Evolutionary conservation across 768 basidiomycete species (phyloP), one percentile per base, ranked within the genome.

Genomic region (Tephrocybe sp.): DNA sequence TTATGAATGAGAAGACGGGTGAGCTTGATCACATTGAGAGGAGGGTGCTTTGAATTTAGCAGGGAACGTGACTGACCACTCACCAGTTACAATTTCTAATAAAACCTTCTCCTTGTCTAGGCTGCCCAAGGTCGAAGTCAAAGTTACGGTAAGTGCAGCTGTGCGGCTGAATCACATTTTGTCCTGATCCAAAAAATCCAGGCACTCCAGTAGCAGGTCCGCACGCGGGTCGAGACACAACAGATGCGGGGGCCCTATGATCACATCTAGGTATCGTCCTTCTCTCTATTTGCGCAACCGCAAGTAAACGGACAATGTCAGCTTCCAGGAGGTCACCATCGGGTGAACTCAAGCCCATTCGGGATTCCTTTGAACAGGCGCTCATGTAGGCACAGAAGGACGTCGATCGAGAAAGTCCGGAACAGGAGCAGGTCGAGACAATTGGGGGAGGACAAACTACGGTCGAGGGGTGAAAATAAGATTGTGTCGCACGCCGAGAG

Each of bases 191-290:
- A n/a, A n/a, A n/a, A n/a, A 4, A 36, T 42, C 4, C n/a, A 53
- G 52, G 31, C 27, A 9, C 22, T 60, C 18, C 56, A 62, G 49
- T 59, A 61, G 38, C 49, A 58, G 16, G 74, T 72, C 47, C 77
- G 80, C 16, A 72, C 74, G 18, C 78, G 79, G 52, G 61, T 68
- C 7, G 63, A 71, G 3, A 68, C 73, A 2, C 52, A 68, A 16
- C 57, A 76, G 25, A 71, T 71, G 6, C 75, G 72, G 53, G 74
- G 80, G 47, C n/a, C n/a, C 25, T 47, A 49, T 21, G 45, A 35
- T 3, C 55, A 58, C 9, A 52, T 60, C 13, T 49, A 56, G 56
- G 58, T 57, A 27, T 24, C 21, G 2, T 3, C 8, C n/a, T n/a
- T n/a, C 18, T 21, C 24, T 16, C 13, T 41, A 12, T 45, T 34